These are phyloP conservation scores for Theobroma cacao DNA, from an alignment of 345 rosid genomes.

Conservation along the genomic window DNA sequence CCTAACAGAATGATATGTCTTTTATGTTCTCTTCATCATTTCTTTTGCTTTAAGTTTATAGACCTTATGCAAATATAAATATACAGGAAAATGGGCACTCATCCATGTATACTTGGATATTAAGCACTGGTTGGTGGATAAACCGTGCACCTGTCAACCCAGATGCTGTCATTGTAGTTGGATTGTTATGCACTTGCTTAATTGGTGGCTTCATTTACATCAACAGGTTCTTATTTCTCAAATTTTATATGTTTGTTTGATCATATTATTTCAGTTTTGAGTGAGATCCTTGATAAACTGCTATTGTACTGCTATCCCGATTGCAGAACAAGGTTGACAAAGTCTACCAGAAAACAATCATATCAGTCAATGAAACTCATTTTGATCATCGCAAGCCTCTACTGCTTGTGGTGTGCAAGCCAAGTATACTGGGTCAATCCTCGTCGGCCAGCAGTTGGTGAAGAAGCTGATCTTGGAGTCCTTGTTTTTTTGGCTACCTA, in stretches of 20 bases:
- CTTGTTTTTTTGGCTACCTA: conserved; percentile 42
- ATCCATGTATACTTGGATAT: conserved; percentile 56
- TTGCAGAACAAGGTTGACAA: conserved; percentile 36
- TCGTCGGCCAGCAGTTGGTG: conserved; percentile 64
- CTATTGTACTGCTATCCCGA: background rate
- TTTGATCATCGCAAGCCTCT: conserved; percentile 39
- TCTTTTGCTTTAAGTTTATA: background rate
- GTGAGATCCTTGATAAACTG: background rate
- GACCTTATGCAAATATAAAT: background rate
- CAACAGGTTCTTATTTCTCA: conserved; percentile 37
- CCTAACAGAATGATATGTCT: background rate
- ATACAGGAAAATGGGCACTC: conserved; percentile 64
- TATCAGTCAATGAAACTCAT: conserved; percentile 36
- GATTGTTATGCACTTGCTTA: conserved; percentile 46
- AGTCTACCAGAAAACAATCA: conserved; percentile 30
- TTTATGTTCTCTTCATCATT: background rate
- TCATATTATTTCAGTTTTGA: background rate
- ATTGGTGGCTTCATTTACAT: conserved; percentile 59
- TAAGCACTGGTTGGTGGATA: conserved; percentile 79
- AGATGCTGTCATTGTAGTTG: conserved; percentile 57
- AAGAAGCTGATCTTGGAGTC: conserved; percentile 78
- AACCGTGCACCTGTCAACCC: conserved; percentile 55
- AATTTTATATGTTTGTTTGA: background rate
- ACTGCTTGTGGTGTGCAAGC: conserved; percentile 62
- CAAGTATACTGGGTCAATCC: conserved; percentile 58